Evolutionary conservation across 2,329 filamentous ascomycete genomes (phyloP).

Genomic region (Lasiodiplodia gonubiensis): DNA sequence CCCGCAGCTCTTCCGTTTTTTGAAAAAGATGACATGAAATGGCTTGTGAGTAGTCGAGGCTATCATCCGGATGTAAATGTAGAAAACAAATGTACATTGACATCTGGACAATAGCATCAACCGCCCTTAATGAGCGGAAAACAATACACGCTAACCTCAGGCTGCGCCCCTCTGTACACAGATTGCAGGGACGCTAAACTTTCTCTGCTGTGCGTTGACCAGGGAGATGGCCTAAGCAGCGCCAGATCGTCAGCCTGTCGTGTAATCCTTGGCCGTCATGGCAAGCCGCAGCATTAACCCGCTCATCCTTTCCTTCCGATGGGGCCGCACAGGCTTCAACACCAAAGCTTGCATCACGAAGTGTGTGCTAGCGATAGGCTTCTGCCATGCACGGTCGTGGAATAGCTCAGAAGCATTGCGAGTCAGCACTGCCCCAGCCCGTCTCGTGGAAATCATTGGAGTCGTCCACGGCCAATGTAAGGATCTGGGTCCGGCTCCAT

Average conservation of each 20-base stretch:
- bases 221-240: conserved; percentile 17
- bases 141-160: no score
- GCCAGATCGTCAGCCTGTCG: conserved; percentile 18
- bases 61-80: no score
- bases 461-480: not conserved
- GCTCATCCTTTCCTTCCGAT: conserved; percentile 13
- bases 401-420: not conserved
- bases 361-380: not conserved
- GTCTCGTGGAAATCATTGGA: not conserved
- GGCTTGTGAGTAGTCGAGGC: no score
- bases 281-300: not conserved
- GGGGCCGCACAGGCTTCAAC: conserved; percentile 17
- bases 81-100: no score
- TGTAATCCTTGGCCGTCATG: conserved; percentile 13
- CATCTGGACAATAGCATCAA: no score
- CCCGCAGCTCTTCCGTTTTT: no score
- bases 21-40: no score
- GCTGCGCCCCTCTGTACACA: no score
- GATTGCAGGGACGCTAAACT: conserved; percentile 16
- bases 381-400: not conserved
- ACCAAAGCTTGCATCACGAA: conserved; percentile 13
- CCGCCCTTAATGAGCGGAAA: no score
- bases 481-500: not conserved
- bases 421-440: not conserved
- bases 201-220: conserved; percentile 18